A percentile compares a stretch with the other conserved stretches of the same genome.
phyloP scores from a whole-genome alignment of 2,329 filamentous ascomycete genomes.

The Colletotrichum abscissum region DNA sequence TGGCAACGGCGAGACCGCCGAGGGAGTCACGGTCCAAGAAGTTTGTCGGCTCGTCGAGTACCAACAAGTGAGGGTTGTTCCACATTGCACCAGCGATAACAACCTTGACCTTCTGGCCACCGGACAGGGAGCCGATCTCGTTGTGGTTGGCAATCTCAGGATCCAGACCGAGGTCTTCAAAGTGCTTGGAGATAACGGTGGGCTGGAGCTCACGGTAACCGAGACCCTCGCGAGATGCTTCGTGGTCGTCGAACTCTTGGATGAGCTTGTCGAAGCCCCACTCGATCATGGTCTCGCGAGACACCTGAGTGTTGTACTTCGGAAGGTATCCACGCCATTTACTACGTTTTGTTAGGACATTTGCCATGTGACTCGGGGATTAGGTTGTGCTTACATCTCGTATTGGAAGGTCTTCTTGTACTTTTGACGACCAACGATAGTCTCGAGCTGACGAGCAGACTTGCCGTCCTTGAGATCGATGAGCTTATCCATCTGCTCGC shows the following conservation, averaged over 20 bases:
- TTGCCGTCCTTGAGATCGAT: constrained; percentile 88
- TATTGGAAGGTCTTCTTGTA: constrained; percentile 99
- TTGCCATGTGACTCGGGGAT: constrained; percentile 37
- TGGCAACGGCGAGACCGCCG: constrained; percentile 95
- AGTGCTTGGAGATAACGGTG: constrained; percentile 96
- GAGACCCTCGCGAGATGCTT: constrained; percentile 97
- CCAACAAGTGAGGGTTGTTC: constrained; percentile 98
- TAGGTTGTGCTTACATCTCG: constrained; percentile 74
- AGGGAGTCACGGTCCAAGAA: constrained; percentile 98
- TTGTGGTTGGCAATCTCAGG: constrained; percentile 99
- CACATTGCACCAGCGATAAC: constrained; percentile 96
- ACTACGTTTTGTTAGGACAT: constrained; percentile 50
- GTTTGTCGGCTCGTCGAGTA: constrained; percentile 98
- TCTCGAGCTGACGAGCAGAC: constrained; percentile 81
- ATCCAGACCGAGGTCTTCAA: constrained; percentile 95
- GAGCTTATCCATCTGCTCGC: constrained; percentile 89
- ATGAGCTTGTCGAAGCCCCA: constrained; percentile 92
- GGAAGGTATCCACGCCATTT: constrained; percentile 93
- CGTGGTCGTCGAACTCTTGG: constrained; percentile 98
- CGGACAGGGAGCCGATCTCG: constrained; percentile 93
- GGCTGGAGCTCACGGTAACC: constrained; percentile 95
- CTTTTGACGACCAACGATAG: constrained; percentile 95
- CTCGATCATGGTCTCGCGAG: constrained; percentile 88
- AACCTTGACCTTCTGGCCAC: constrained; percentile 99
- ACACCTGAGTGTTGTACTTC: constrained; percentile 93